phyloP scores from a whole-genome alignment of 129 eudicot species.

The Artemisia argyi region DNA sequence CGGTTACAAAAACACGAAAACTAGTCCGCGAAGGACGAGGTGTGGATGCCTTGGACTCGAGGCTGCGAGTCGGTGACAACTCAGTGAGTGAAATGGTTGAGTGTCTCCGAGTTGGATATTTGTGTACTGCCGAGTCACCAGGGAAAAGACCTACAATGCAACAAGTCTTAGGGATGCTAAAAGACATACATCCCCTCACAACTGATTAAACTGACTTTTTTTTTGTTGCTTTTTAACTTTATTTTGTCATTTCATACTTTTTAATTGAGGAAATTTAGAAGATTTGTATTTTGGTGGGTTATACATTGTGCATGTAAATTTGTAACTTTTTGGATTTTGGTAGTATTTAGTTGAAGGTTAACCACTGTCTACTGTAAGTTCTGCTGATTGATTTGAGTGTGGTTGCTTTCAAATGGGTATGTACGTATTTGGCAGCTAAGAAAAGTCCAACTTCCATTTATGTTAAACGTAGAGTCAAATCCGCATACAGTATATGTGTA shows the following conservation, averaged over 20 bases:
- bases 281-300: neutral
- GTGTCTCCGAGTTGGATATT: slow-evolving; percentile 86
- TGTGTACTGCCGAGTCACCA: slow-evolving; percentile 84
- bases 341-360: neutral
- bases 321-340: slow-evolving; percentile 22
- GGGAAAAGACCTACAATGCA: slow-evolving; percentile 90
- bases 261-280: slow-evolving; percentile 13
- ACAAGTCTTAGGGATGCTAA: slow-evolving; percentile 82
- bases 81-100: slow-evolving; percentile 82
- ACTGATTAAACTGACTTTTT: slow-evolving; percentile 35
- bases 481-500: slow-evolving; percentile 25
- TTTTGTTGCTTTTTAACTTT: slow-evolving; percentile 3
- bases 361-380: slow-evolving; percentile 4
- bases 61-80: slow-evolving; percentile 55
- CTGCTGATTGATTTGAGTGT: slow-evolving; percentile 24
- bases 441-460: slow-evolving; percentile 25
- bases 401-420: slow-evolving; percentile 27
- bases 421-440: slow-evolving; percentile 28
- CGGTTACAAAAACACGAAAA: slow-evolving; percentile 45
- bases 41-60: slow-evolving; percentile 56
- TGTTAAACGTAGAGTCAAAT: slow-evolving; percentile 6
- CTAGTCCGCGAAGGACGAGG: slow-evolving; percentile 63
- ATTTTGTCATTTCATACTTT: neutral
- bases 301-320: slow-evolving; percentile 28
- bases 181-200: slow-evolving; percentile 69